Evolutionary conservation across 2,329 filamentous ascomycete species (phyloP), one percentile per base, ranked within the genome.

Genomic region (Mycosphaerella arachidis): DNA sequence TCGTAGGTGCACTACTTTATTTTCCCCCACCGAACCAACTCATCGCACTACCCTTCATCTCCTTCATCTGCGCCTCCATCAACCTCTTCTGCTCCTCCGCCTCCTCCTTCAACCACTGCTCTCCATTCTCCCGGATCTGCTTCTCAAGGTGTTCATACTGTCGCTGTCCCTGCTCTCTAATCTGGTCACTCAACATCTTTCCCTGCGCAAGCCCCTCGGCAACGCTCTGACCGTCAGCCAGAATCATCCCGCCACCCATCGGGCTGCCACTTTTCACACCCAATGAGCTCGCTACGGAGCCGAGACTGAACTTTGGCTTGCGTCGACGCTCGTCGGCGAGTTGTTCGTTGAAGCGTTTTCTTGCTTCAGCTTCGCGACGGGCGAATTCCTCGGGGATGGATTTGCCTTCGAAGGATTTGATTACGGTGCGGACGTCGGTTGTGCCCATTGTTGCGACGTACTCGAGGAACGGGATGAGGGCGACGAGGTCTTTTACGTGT

Each of bases 181-280:
- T 92, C 75, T 96, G 87, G 72, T 99, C 94, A 77, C 92, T 92
- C 66, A 97, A 81, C 91, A 97, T 97, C 84, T 97, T 99, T 69
- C 93, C 94, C 76, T 96, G 87, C 2, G 89, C 87, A 63, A 94
- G 85, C 12, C 90, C 91, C 73, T 96, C 91, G 1, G 83, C 82
- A 0, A 89, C 82, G 67, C 83, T 86, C 72, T 92, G 67, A 6
- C 72, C 72, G 33, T 73, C 74, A 16, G 71, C 74, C 12, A 79
- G 69, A 4, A 77, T 88, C 70, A 82, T 76, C 53, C 90, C 87
- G 53, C 89, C 86, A 24, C 68, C 68, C 61, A 64, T 65, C 12
- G 53, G 56, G n/a, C 53, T 57, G 53, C 89, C 86, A 51, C 88
- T 86, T 74, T 93, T 94, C 65, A 97, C 81, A 24, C 93, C 93